Base-by-base conservation (phyloP, 108 stramenopile species). In the Chaetoceros tenuissimus region DNA sequence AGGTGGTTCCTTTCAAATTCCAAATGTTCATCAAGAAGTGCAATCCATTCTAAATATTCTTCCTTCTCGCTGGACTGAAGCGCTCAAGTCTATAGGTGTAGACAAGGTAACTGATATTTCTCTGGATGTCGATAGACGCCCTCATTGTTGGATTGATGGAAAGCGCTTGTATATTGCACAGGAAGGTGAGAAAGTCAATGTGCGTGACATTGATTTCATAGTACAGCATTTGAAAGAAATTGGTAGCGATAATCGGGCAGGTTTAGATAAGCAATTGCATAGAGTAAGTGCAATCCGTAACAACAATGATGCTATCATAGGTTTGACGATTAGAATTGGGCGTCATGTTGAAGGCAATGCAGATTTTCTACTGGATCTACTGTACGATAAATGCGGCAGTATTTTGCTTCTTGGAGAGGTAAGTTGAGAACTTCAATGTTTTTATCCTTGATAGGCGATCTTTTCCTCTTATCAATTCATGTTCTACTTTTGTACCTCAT, bases 291-390 rank as follows among this genome's bases (percentile, higher is more conserved):
- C 54, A 13, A 72, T 72, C 52, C 25, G 66, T 18, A 29, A 56
- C 18, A 59, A 59, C 48, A 27, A 24, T 21, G 24, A 65, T 0
- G 45, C 10, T 0, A 67, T 78, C 22, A 54, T 47, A 40, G 81
- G 81, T 3, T 22, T 82, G 20, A 78, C 81, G 0, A 58, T 82
- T 31, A 62, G 81, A 17, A 31, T 82, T 13, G 81, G 77, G 2
- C 60, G 81, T 0, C 31, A 64, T 47, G 53, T 82, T 0, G 58
- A 29, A 20, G 81, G 81, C 13, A 77, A 67, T 43, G 54, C 77
- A 0, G 61, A 58, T 24, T 61, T 82, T 45, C 51, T 82, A 3
- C 23, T 51, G 40, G 81, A 82, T 72, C 27, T 75, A 20, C 49
- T 82, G 20, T 27, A 60, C 52, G 64, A 56, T 13, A 27, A n/a